phyloP scores from a whole-genome alignment of 257 asterid genomes.

The Handroanthus guayacan region DNA sequence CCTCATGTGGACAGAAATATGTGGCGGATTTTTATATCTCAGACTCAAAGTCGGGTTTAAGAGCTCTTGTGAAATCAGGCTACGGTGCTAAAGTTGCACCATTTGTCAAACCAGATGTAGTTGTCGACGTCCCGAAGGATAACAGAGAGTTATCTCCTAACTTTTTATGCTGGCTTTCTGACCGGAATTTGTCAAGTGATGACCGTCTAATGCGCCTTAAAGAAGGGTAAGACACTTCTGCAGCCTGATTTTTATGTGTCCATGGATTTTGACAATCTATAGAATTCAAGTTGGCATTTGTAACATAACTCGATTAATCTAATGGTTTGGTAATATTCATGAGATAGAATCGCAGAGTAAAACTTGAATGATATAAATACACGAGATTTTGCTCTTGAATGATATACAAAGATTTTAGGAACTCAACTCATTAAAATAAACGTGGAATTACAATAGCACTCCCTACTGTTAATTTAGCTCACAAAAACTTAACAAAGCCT shows the following conservation, averaged over 20 bases:
- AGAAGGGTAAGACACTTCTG: constrained; percentile 53
- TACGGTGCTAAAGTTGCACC: constrained; percentile 67
- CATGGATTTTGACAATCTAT: background rate
- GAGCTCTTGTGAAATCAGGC: constrained; percentile 76
- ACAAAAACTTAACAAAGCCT: too few species aligned
- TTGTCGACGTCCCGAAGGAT: constrained; percentile 47
- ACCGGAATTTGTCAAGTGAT: constrained; percentile 60
- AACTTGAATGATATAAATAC: background rate
- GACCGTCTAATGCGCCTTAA: constrained; percentile 63
- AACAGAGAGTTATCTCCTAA: constrained; percentile 57
- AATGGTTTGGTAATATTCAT: background rate
- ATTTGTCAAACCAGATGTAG: constrained; percentile 54
- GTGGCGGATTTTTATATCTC: constrained; percentile 73
- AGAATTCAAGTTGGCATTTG: background rate
- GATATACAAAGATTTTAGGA: background rate
- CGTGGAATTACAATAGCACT: too few species aligned
- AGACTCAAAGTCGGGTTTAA: constrained; percentile 64
- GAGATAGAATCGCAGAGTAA: background rate
- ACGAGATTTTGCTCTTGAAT: too few species aligned
- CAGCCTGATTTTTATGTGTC: background rate
- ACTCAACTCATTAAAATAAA: background rate
- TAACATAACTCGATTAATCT: background rate
- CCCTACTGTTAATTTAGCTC: too few species aligned
- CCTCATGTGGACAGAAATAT: constrained; percentile 48
- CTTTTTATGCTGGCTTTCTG: constrained; percentile 59